Percentiles rank a stretch among this genome's conserved stretches.
Conservation (phyloP, 805 yeast genomes). For the Pichia rugopelliculosa region DNA sequence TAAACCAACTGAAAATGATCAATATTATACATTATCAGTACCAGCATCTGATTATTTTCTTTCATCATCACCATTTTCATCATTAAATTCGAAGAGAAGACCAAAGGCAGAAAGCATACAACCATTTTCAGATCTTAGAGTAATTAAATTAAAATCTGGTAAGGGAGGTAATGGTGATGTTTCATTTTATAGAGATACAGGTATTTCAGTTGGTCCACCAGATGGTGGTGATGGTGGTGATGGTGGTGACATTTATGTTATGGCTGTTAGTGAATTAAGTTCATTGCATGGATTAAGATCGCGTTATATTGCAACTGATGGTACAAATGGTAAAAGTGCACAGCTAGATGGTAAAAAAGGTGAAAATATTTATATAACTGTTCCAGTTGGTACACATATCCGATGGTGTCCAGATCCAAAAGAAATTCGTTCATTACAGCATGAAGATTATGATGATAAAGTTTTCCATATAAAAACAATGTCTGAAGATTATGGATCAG, state of each 20-base stretch:
- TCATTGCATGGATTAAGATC: slow-evolving; percentile 65
- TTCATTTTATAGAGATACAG: slow-evolving; percentile 82
- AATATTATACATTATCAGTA: slow-evolving; percentile 23
- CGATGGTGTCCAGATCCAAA: slow-evolving; percentile 78
- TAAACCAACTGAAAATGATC: slow-evolving; percentile 11
- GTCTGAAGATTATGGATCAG: slow-evolving; percentile 14
- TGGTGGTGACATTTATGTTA: slow-evolving; percentile 84
- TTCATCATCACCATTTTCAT: slow-evolving; percentile 35
- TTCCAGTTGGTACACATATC: slow-evolving; percentile 87
- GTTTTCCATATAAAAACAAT: slow-evolving; percentile 24
- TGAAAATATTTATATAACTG: slow-evolving; percentile 67
- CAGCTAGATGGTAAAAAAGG: slow-evolving; percentile 89
- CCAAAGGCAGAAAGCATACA: slow-evolving; percentile 37
- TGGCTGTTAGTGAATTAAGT: slow-evolving; percentile 64
- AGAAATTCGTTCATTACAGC: slow-evolving; percentile 25
- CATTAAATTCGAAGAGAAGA: slow-evolving; percentile 29
- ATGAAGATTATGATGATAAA: slow-evolving; percentile 13
- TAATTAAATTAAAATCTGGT: slow-evolving; percentile 66
- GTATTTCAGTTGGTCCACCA: slow-evolving; percentile 83
- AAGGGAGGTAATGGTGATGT: slow-evolving; percentile 84
- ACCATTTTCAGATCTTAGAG: slow-evolving; percentile 55
- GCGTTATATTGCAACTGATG: slow-evolving; percentile 65
- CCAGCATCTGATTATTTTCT: slow-evolving; percentile 28
- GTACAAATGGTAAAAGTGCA: slow-evolving; percentile 60
- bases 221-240: slow-evolving; percentile 99